Percentiles rank a stretch among this genome's conserved stretches.
Conservation (phyloP, 345 rosid species). For the Triadica sebifera region DNA sequence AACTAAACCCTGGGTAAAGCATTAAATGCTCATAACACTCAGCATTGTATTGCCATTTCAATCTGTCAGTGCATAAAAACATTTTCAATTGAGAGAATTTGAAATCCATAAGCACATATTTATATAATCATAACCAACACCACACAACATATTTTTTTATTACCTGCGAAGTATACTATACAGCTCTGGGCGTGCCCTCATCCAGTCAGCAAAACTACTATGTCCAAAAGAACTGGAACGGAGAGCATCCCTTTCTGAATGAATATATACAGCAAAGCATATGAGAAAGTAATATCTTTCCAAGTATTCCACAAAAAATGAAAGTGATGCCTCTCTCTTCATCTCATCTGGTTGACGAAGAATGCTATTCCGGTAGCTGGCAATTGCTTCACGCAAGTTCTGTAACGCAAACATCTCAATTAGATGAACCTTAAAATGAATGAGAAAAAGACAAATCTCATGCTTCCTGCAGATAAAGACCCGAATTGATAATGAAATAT, state of each 20-base stretch:
- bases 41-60: background rate
- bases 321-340: conserved; percentile 95
- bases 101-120: conserved; percentile 3
- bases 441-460: conserved; percentile 3
- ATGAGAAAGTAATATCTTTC: conserved; percentile 98
- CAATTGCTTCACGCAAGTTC: conserved; percentile 97
- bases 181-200: conserved; percentile 96
- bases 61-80: background rate
- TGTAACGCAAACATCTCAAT: conserved; percentile 38
- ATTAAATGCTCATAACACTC: background rate
- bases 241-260: conserved; percentile 80
- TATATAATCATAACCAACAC: background rate
- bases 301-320: conserved; percentile 92
- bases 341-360: conserved; percentile 93
- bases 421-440: conserved; percentile 14
- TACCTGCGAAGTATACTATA: conserved; percentile 89
- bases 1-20: background rate
- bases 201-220: conserved; percentile 95
- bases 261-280: conserved; percentile 93
- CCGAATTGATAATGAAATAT: conserved; percentile 12
- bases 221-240: conserved; percentile 67
- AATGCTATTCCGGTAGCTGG: conserved; percentile 81
- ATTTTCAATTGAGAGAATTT: background rate
- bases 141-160: conserved; percentile 8
- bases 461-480: conserved; percentile 7